These are phyloP conservation scores for Podila epicladia DNA, from an alignment of 192 early-diverging fungal species.

Conservation along the genomic window DNA sequence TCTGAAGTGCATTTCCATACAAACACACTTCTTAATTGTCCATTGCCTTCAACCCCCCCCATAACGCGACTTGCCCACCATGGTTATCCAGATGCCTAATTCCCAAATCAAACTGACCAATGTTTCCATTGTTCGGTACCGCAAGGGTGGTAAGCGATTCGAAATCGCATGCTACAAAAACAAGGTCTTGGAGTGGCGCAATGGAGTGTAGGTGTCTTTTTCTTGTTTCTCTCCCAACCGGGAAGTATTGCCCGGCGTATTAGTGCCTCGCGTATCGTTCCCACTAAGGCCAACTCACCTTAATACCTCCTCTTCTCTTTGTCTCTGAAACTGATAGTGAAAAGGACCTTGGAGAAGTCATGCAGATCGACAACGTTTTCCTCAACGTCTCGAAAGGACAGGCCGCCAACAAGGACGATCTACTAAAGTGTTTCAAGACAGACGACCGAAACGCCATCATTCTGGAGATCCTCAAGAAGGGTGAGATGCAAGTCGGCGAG, in stretches of 20 bases:
- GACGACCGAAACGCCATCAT: constrained; percentile 85
- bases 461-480: constrained; percentile 91
- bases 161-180: constrained; percentile 99
- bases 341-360: constrained; percentile 95
- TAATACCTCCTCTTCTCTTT: not conserved
- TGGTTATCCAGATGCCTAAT: not conserved
- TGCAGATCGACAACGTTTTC: constrained; percentile 95
- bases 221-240: not conserved
- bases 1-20: not conserved
- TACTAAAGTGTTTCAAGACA: constrained; percentile 90
- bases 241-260: not conserved
- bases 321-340: constrained; percentile 65
- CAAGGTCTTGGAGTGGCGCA: constrained; percentile 97
- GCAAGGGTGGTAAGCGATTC: constrained; percentile 97
- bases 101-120: constrained; percentile 77
- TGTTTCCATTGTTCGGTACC: constrained; percentile 93
- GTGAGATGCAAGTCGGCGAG: constrained; percentile 96
- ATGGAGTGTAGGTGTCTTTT: constrained; percentile 73
- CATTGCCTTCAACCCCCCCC: not conserved
- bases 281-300: too few species aligned
- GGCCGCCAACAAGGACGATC: constrained; percentile 88
- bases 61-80: not conserved
- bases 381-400: constrained; percentile 98
- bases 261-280: too few species aligned
- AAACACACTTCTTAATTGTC: not conserved